Percentiles rank a stretch among this genome's conserved stretches.
These are phyloP conservation scores for Medicago lupulina DNA, from an alignment of 306 rosid species.

Conservation along the genomic window DNA sequence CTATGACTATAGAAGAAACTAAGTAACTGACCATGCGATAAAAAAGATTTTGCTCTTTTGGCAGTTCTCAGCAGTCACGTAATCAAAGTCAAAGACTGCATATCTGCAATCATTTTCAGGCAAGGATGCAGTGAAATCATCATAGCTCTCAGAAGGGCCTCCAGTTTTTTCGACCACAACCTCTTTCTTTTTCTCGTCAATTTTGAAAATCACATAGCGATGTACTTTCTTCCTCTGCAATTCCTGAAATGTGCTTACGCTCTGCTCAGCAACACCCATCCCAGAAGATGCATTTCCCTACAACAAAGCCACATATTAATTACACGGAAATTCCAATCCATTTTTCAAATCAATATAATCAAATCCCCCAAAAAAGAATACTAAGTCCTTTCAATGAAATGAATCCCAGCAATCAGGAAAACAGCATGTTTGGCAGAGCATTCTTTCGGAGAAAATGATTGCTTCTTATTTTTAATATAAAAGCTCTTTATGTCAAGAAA, in stretches of 20 bases:
- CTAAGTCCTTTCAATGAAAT: slow-evolving; percentile 17
- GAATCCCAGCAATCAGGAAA: neutral
- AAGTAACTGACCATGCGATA: slow-evolving; percentile 73
- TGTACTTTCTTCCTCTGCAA: slow-evolving; percentile 82
- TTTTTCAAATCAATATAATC: slow-evolving; percentile 16
- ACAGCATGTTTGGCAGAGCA: neutral
- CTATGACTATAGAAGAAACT: slow-evolving; percentile 40
- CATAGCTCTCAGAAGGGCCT: slow-evolving; percentile 77
- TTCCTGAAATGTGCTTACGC: slow-evolving; percentile 65
- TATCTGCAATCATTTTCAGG: slow-evolving; percentile 85
- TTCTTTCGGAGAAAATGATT: neutral
- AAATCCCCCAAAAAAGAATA: neutral
- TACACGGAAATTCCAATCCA: neutral
- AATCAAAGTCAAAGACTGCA: slow-evolving; percentile 78
- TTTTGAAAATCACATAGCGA: slow-evolving; percentile 80
- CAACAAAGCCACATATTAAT: slow-evolving; percentile 36
- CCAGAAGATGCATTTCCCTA: slow-evolving; percentile 79
- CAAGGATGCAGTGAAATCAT: slow-evolving; percentile 76
- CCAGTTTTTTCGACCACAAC: slow-evolving; percentile 87
- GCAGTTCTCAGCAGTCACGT: slow-evolving; percentile 77
- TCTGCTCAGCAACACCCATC: slow-evolving; percentile 76
- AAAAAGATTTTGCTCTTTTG: slow-evolving; percentile 86
- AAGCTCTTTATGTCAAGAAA: slow-evolving; percentile 7
- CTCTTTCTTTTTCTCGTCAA: slow-evolving; percentile 82
- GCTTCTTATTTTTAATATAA: neutral